A percentile compares a stretch with the other conserved stretches of the same genome.
Conservation (phyloP, 306 rosid genomes). For the Lathyrus oleraceus region DNA sequence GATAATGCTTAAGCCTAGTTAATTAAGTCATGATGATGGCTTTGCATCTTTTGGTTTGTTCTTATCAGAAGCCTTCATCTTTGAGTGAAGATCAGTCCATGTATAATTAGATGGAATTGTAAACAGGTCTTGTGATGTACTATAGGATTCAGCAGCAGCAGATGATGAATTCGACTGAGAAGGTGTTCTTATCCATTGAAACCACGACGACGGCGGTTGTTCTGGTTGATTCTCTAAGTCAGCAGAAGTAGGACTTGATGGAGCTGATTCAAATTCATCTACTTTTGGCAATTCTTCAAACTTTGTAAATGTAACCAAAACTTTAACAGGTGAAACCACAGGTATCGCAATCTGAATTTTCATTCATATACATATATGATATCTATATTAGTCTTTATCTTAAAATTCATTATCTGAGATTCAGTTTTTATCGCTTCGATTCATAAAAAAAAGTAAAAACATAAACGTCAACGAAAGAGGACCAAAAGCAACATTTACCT, state of each 20-base stretch:
- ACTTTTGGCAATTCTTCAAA: slow-evolving; percentile 71
- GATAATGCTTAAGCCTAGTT: not conserved
- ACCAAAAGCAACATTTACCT: slow-evolving; percentile 51
- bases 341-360: slow-evolving; percentile 79
- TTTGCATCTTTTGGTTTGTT: slow-evolving; percentile 54
- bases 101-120: slow-evolving; percentile 64
- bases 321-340: slow-evolving; percentile 83
- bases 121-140: slow-evolving; percentile 59
- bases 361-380: not conserved
- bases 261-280: slow-evolving; percentile 85
- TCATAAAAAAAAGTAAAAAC: too few relatives aligned
- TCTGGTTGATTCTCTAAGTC: slow-evolving; percentile 50
- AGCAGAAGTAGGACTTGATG: slow-evolving; percentile 73
- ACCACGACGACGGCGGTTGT: slow-evolving; percentile 71
- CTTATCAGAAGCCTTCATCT: slow-evolving; percentile 54
- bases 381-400: not conserved
- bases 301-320: slow-evolving; percentile 77
- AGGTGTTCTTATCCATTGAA: slow-evolving; percentile 77
- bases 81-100: slow-evolving; percentile 48
- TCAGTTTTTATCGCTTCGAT: too few relatives aligned
- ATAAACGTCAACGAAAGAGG: not conserved
- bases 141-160: slow-evolving; percentile 42
- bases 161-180: slow-evolving; percentile 56
- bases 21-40: slow-evolving; percentile 41
- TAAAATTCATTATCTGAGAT: not conserved